These are phyloP conservation scores for Casaregolazyma suthepensis DNA, from an alignment of 1,139 yeast genomes.

Conservation along the genomic window DNA sequence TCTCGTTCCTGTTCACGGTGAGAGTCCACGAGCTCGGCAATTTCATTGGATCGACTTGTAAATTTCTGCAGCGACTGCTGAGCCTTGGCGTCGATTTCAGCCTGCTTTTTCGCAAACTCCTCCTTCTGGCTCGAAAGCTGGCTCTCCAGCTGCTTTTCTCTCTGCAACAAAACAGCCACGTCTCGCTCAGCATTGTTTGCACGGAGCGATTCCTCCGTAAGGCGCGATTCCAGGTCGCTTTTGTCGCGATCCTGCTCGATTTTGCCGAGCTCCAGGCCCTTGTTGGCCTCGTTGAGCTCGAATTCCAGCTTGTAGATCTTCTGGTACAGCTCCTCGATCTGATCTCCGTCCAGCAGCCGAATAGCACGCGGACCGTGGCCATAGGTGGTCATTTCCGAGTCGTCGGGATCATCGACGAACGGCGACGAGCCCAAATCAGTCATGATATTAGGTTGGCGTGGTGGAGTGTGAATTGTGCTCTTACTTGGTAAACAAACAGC, in stretches of 20 bases:
- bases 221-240: slow-evolving; percentile 28
- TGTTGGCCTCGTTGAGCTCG: slow-evolving; percentile 29
- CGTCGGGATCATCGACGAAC: slow-evolving; percentile 14
- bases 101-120: slow-evolving; percentile 23
- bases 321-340: slow-evolving; percentile 14
- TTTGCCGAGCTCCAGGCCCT: slow-evolving; percentile 31
- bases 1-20: slow-evolving; percentile 9
- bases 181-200: slow-evolving; percentile 36
- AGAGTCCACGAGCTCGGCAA: slow-evolving; percentile 15
- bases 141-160: slow-evolving; percentile 31
- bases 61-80: slow-evolving; percentile 11
- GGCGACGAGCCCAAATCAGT: slow-evolving; percentile 13
- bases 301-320: slow-evolving; percentile 29
- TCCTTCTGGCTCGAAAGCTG: slow-evolving; percentile 31
- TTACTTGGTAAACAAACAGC: neutral
- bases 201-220: slow-evolving; percentile 30
- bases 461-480: neutral
- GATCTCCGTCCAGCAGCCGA: slow-evolving; percentile 3
- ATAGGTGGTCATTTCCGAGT: neutral
- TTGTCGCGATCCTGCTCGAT: slow-evolving; percentile 31
- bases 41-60: slow-evolving; percentile 7
- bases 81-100: slow-evolving; percentile 21
- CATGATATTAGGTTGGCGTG: neutral
- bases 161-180: slow-evolving; percentile 39
- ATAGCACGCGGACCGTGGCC: neutral